Conservation (phyloP, 768 basidiomycete genomes). For the Termitomyces bulborhizus region DNA sequence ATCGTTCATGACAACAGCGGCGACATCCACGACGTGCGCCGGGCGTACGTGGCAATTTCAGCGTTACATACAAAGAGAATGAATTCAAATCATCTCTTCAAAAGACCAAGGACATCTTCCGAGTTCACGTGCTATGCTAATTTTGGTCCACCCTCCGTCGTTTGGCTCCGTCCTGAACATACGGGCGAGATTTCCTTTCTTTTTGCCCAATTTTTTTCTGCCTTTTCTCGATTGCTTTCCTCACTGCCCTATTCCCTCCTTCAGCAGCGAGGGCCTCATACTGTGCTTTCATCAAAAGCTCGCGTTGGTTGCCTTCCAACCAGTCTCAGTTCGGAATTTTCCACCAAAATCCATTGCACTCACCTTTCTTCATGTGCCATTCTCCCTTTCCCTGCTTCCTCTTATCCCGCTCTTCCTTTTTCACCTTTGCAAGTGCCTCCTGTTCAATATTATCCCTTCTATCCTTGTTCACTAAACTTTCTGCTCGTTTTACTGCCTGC, state of each 20-base stretch:
- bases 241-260: conserved; percentile 78
- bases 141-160: conserved; percentile 14
- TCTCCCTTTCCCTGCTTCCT: conserved; percentile 68
- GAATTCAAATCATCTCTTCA: background rate
- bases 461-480: conserved; percentile 73
- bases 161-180: conserved; percentile 21
- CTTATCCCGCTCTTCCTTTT: conserved; percentile 60
- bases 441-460: conserved; percentile 64
- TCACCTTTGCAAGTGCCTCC: conserved; percentile 51
- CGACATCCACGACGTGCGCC: conserved; percentile 4
- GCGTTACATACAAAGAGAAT: background rate
- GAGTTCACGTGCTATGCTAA: conserved; percentile 6
- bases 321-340: conserved; percentile 4
- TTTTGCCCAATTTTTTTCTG: conserved; percentile 82
- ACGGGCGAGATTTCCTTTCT: conserved; percentile 84
- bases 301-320: conserved; percentile 67
- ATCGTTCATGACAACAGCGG: conserved; percentile 9
- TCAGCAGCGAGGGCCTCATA: conserved; percentile 72
- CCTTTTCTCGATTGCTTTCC: conserved; percentile 85
- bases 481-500: conserved; percentile 64
- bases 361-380: conserved; percentile 85
- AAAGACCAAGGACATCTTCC: background rate
- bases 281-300: conserved; percentile 64
- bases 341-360: background rate
- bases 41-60: background rate